A percentile compares a stretch with the other conserved stretches of the same genome.
phyloP scores from a whole-genome alignment of 2,329 filamentous ascomycete genomes.

The Ceratocystis colombiana region DNA sequence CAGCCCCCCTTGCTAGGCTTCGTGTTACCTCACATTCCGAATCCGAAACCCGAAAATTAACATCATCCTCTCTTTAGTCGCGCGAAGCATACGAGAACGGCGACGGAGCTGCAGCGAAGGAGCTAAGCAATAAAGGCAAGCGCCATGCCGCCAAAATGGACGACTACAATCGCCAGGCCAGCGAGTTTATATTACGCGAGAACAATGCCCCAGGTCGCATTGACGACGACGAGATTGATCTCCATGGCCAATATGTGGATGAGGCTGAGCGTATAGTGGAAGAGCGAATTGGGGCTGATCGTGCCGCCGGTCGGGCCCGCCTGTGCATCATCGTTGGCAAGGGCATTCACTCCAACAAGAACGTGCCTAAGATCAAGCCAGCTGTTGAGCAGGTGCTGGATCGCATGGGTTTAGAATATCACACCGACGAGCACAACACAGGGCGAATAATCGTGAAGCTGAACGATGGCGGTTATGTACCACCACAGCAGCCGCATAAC shows the following conservation, averaged over 20 bases:
- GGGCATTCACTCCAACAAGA: conserved; percentile 72
- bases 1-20: not conserved
- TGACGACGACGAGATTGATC: conserved; percentile 72
- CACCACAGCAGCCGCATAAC: conserved; percentile 35
- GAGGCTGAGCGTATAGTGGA: conserved; percentile 82
- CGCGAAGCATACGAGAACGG: conserved; percentile 73
- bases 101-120: conserved; percentile 73
- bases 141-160: conserved; percentile 74
- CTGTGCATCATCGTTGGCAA: conserved; percentile 94
- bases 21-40: not conserved
- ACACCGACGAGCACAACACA: conserved; percentile 70
- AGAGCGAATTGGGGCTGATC: conserved; percentile 70
- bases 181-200: conserved; percentile 88
- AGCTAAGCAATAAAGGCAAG: conserved; percentile 77
- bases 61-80: conserved; percentile 39
- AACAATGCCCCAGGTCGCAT: conserved; percentile 76
- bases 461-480: conserved; percentile 55
- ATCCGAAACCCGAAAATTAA: conserved; percentile 5
- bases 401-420: conserved; percentile 71
- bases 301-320: conserved; percentile 62
- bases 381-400: conserved; percentile 77
- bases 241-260: conserved; percentile 90
- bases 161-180: conserved; percentile 79
- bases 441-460: conserved; percentile 84
- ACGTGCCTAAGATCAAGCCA: conserved; percentile 93